Percentiles rank a stretch among this genome's conserved stretches.
phyloP scores from a whole-genome alignment of 208 protist species.

The Spongospora subterranea region DNA sequence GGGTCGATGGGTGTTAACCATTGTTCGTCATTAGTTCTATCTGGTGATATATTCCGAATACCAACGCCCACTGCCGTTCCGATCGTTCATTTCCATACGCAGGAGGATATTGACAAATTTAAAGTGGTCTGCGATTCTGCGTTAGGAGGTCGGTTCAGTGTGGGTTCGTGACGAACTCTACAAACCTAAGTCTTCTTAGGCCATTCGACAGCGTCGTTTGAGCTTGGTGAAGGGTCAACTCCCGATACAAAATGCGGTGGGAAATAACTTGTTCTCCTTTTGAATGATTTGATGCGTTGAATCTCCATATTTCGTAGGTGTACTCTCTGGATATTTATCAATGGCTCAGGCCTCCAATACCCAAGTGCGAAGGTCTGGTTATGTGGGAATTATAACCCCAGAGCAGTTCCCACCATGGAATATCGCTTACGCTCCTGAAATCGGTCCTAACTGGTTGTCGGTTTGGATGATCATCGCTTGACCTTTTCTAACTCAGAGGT shows the following conservation, averaged over 20 bases:
- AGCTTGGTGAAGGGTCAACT: slow-evolving; percentile 1
- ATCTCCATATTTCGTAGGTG: background rate
- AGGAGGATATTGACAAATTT: background rate
- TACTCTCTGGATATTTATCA: slow-evolving; percentile 18
- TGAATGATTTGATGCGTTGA: background rate
- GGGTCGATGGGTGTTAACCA: background rate
- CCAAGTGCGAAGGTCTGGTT: background rate
- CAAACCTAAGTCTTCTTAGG: background rate
- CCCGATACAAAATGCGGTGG: slow-evolving; percentile 19
- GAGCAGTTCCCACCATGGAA: slow-evolving; percentile 43
- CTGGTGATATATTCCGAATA: background rate
- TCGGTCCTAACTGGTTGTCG: background rate
- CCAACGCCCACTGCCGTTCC: background rate
- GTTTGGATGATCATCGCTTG: background rate
- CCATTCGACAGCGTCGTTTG: background rate
- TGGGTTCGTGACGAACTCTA: background rate
- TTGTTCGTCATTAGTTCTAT: background rate
- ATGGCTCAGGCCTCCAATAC: background rate
- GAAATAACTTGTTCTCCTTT: background rate
- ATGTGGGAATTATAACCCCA: background rate
- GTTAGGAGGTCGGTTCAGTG: background rate
- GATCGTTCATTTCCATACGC: background rate
- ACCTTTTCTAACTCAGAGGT: background rate
- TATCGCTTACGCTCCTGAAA: background rate
- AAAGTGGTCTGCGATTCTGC: background rate